A percentile compares a stretch with the other conserved stretches of the same genome.
These are phyloP conservation scores for Penicillium desertorum DNA, from an alignment of 495 filamentous ascomycete species.

Conservation along the genomic window DNA sequence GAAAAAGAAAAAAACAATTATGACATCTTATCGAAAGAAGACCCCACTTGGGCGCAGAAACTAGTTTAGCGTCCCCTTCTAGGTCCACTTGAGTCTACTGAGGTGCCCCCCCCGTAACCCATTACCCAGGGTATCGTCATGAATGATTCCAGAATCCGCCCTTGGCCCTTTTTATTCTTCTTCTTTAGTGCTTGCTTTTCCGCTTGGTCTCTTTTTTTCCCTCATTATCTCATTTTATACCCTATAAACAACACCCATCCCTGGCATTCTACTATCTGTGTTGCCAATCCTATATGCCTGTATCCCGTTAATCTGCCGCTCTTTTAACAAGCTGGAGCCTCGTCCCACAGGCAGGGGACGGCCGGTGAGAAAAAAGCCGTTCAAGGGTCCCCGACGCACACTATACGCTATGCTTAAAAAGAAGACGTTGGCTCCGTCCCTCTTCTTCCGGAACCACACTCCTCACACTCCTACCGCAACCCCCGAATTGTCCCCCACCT, in stretches of 20 bases:
- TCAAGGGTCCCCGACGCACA: conserved; percentile 31
- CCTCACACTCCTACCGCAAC: conserved; percentile 43
- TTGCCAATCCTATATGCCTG: not conserved
- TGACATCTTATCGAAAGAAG: conserved; percentile 14
- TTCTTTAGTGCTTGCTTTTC: conserved; percentile 3
- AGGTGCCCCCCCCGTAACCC: not conserved
- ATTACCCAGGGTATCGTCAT: conserved; percentile 14
- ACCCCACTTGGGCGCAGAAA: conserved; percentile 13
- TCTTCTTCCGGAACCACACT: conserved; percentile 43
- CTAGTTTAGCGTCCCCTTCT: not conserved
- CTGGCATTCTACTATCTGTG: not conserved
- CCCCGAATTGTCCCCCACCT: conserved; percentile 46
- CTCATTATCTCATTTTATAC: not conserved
- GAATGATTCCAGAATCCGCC: conserved; percentile 7
- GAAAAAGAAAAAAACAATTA: not conserved
- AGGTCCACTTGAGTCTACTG: not conserved
- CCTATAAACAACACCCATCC: not conserved
- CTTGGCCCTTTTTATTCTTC: conserved; percentile 9
- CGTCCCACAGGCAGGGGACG: conserved; percentile 25
- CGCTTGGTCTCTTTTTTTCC: not conserved
- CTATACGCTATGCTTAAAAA: conserved; percentile 53
- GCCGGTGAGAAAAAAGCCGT: conserved; percentile 28
- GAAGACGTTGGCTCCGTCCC: conserved; percentile 43
- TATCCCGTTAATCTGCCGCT: conserved; percentile 4
- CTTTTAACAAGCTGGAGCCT: conserved; percentile 26